phyloP scores from a whole-genome alignment of 352 stramenopile species.

The Phytophthora citricola region DNA sequence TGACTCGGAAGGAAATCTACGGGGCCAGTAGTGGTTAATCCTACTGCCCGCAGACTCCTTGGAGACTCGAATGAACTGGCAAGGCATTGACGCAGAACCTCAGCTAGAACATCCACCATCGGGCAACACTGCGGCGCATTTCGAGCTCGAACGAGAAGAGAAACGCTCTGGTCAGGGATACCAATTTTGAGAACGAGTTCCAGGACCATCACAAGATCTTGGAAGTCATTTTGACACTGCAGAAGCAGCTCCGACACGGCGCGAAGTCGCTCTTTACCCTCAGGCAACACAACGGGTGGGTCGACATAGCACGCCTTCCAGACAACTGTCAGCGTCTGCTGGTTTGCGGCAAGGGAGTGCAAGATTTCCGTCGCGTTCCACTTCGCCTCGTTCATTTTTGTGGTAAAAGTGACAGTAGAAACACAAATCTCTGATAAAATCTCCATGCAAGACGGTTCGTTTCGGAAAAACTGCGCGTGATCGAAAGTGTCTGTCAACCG shows the following conservation, averaged over 20 bases:
- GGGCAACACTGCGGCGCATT: conserved; percentile 16
- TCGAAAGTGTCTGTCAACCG: conserved; percentile 5
- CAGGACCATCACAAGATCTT: conserved; percentile 10
- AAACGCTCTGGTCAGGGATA: background rate
- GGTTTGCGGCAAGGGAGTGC: conserved; percentile 4
- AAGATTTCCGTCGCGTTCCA: conserved; percentile 21
- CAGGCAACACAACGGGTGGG: background rate
- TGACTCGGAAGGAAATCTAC: conserved; percentile 24
- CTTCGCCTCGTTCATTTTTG: conserved; percentile 8
- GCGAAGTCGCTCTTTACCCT: conserved; percentile 2
- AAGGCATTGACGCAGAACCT: conserved; percentile 9
- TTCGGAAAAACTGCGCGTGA: conserved; percentile 15
- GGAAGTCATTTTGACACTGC: conserved; percentile 11
- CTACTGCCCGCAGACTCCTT: conserved; percentile 9
- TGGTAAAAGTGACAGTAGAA: conserved; percentile 1
- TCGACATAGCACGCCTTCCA: conserved; percentile 10
- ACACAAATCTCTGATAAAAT: conserved; percentile 14
- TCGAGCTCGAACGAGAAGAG: conserved; percentile 20
- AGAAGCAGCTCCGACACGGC: conserved; percentile 30
- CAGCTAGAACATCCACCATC: conserved; percentile 19
- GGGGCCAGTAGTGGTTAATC: conserved; percentile 7
- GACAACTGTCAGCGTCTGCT: conserved; percentile 4
- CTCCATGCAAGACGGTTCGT: conserved; percentile 6
- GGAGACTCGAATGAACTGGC: no score
- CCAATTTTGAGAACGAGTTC: conserved; percentile 16